A percentile compares a stretch with the other conserved stretches of the same genome.
phyloP scores from a whole-genome alignment of 2,329 filamentous ascomycete species.

The Ophiostoma sp. region DNA sequence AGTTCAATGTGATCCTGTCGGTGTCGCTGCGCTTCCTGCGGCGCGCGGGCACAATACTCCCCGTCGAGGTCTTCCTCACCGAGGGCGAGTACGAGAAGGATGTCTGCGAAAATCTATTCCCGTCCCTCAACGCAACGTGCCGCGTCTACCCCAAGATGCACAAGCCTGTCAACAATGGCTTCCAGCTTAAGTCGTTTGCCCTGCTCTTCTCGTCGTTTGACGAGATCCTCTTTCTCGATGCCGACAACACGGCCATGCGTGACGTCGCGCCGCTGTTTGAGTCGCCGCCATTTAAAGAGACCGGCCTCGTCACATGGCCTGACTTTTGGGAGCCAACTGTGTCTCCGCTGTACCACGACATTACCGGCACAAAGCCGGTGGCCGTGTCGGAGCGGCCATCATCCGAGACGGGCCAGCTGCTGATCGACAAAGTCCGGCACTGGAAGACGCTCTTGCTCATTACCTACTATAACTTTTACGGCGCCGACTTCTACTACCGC shows the following conservation, averaged over 20 bases:
- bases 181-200: constrained; percentile 53
- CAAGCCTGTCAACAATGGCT: constrained; percentile 33
- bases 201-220: constrained; percentile 56
- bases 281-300: constrained; percentile 45
- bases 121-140: constrained; percentile 33
- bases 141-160: constrained; percentile 31
- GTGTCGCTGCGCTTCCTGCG: constrained; percentile 48
- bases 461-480: constrained; percentile 52
- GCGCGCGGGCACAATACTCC: constrained; percentile 44
- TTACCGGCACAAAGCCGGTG: constrained; percentile 35
- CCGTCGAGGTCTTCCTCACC: constrained; percentile 40
- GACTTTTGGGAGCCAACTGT: constrained; percentile 46
- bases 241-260: constrained; percentile 47
- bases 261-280: constrained; percentile 41
- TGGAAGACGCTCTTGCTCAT: constrained; percentile 43
- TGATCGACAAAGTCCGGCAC: constrained; percentile 45
- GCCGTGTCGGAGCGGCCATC: constrained; percentile 33
- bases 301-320: constrained; percentile 53
- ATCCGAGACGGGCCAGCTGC: constrained; percentile 45
- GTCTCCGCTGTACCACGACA: constrained; percentile 42
- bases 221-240: constrained; percentile 54
- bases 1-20: constrained; percentile 46
- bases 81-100: constrained; percentile 30
- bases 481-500: constrained; percentile 46
- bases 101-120: constrained; percentile 33